Evolutionary conservation across 768 basidiomycete species (phyloP).

Genomic region (Mycena haematopus): DNA sequence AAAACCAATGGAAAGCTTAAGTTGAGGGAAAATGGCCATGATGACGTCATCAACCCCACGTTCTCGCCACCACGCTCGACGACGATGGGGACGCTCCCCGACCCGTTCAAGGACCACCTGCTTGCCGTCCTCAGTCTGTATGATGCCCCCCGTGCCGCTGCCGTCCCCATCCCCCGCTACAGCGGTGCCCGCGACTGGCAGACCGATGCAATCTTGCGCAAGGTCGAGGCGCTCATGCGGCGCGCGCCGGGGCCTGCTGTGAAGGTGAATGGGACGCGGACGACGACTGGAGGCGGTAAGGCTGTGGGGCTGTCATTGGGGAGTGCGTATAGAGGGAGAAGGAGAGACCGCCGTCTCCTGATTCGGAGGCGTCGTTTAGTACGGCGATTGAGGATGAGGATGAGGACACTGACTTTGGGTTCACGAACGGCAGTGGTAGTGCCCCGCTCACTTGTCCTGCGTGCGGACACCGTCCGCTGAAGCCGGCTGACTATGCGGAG

Average conservation of each 20-base stretch:
- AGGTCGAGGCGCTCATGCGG: constrained; percentile 22
- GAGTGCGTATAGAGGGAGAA: too few relatives aligned
- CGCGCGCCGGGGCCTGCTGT: background rate
- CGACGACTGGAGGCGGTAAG: background rate
- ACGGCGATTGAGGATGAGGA: constrained; percentile 14
- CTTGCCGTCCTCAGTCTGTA: constrained; percentile 60
- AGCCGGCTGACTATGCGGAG: constrained; percentile 16
- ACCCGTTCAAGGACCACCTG: constrained; percentile 53
- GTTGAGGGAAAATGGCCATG: too few relatives aligned
- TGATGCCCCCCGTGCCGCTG: constrained; percentile 51
- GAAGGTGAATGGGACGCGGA: background rate
- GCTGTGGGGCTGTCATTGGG: too few relatives aligned
- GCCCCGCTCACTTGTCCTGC: constrained; percentile 24
- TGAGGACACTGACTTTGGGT: background rate
- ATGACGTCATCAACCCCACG: too few relatives aligned
- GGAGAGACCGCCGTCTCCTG: background rate
- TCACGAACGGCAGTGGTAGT: background rate
- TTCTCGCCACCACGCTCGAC: too few relatives aligned
- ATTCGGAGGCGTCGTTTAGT: constrained; percentile 16
- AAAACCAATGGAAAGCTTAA: too few relatives aligned
- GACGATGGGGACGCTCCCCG: background rate
- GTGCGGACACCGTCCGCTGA: constrained; percentile 16
- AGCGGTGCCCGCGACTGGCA: constrained; percentile 58
- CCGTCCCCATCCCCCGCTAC: constrained; percentile 55
- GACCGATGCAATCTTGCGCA: constrained; percentile 44